Evolutionary conservation across 225 moss, liverwort and hornwort species (phyloP).

Genomic region (Thuidium tamariscinum): DNA sequence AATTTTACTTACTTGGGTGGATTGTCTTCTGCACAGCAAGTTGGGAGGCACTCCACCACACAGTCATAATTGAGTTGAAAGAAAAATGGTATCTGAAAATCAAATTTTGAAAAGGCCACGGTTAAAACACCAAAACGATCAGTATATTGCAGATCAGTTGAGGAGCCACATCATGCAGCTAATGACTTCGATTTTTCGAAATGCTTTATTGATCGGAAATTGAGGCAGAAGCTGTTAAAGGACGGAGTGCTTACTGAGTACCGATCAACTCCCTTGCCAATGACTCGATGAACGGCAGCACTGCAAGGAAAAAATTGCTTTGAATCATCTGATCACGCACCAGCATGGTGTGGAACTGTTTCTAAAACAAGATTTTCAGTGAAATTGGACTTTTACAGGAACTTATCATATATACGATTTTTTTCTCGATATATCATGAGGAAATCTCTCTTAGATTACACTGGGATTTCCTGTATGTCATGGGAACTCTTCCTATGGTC

Average conservation of each 20-base stretch:
- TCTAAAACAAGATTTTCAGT: background rate
- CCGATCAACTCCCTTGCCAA: constrained; percentile 45
- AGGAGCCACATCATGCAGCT: background rate
- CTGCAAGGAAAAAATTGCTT: constrained; percentile 5
- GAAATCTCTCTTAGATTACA: no score
- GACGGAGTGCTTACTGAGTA: constrained; percentile 38
- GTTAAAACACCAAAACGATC: background rate
- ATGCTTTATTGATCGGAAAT: background rate
- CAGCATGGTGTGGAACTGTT: background rate
- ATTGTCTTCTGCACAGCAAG: constrained; percentile 38
- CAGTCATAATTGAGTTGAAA: constrained; percentile 26
- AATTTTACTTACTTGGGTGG: constrained; percentile 32
- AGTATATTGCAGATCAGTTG: background rate
- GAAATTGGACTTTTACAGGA: no score
- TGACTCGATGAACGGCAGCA: constrained; percentile 58
- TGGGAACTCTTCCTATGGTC: background rate
- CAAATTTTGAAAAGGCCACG: background rate
- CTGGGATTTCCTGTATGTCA: no score
- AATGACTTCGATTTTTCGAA: background rate
- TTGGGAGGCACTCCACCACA: constrained; percentile 49
- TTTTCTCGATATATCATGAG: no score
- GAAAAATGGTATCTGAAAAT: constrained; percentile 10
- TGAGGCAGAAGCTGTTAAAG: background rate
- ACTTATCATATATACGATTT: no score
- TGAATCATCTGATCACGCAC: background rate